phyloP scores from a whole-genome alignment of 495 filamentous ascomycete species.

The Hypoxylon fuscum region DNA sequence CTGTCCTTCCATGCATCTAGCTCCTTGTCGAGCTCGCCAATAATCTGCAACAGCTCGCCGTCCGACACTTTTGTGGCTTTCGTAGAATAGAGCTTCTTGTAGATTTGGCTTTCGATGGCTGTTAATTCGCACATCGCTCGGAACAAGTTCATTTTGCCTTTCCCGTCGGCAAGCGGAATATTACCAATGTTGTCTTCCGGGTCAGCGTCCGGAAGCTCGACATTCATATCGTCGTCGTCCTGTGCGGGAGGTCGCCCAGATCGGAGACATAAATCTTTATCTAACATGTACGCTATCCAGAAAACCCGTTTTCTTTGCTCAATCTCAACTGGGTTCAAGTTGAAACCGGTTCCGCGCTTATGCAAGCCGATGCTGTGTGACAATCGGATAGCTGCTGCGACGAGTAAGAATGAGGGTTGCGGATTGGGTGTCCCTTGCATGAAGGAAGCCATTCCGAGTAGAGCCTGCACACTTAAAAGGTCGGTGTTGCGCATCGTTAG shows the following conservation, averaged over 20 bases:
- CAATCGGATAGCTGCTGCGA: conserved; percentile 90
- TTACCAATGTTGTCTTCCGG: conserved; percentile 92
- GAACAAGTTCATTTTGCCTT: conserved; percentile 93
- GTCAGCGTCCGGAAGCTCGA: conserved; percentile 91
- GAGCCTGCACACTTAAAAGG: conserved; percentile 92
- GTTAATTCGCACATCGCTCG: conserved; percentile 89
- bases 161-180: conserved; percentile 88
- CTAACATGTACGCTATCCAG: conserved; percentile 96
- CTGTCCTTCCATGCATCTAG: conserved; percentile 96
- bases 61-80: conserved; percentile 92
- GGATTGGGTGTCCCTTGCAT: conserved; percentile 97
- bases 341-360: conserved; percentile 90
- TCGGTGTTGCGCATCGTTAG: conserved; percentile 96
- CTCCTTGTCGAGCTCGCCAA: conserved; percentile 92
- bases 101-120: conserved; percentile 91
- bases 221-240: conserved; percentile 98
- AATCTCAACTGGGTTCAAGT: conserved; percentile 86
- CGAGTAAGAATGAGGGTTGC: conserved; percentile 91
- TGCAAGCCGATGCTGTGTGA: conserved; percentile 96
- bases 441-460: conserved; percentile 95
- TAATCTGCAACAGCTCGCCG: conserved; percentile 92
- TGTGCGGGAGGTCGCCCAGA: conserved; percentile 93
- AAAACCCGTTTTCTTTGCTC: conserved; percentile 97
- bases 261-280: conserved; percentile 94
- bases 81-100: conserved; percentile 91